These are phyloP conservation scores for Colletotrichum paranaense DNA, from an alignment of 2,329 filamentous ascomycete species.

Conservation along the genomic window DNA sequence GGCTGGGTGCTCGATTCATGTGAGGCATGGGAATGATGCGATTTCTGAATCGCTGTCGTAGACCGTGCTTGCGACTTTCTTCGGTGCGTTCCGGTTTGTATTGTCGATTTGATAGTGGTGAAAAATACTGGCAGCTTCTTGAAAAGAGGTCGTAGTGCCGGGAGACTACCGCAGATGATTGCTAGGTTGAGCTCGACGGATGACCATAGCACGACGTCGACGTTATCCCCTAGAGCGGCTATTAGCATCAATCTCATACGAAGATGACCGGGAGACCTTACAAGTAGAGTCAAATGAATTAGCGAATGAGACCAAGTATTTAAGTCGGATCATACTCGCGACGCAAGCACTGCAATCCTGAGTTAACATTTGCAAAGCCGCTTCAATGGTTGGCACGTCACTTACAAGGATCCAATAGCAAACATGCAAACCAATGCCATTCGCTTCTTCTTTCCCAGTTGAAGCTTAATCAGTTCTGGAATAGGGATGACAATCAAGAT, in stretches of 20 bases:
- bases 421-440: constrained; percentile 34
- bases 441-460: constrained; percentile 24
- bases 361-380: not conserved
- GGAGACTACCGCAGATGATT: constrained; percentile 56
- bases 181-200: constrained; percentile 46
- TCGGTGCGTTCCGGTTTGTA: not conserved
- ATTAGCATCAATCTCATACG: not conserved
- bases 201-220: constrained; percentile 46
- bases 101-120: not conserved
- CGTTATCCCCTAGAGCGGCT: constrained; percentile 39
- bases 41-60: not conserved
- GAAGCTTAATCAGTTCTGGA: constrained; percentile 30
- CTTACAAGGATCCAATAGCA: constrained; percentile 35
- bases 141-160: constrained; percentile 51
- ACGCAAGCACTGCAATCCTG: constrained; percentile 31
- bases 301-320: constrained; percentile 32
- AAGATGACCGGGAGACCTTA: not conserved
- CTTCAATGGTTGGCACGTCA: fast-evolving
- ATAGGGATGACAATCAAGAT: constrained; percentile 34
- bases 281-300: constrained; percentile 27
- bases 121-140: not conserved
- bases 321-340: constrained; percentile 35
- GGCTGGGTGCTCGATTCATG: not conserved
- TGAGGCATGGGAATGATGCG: not conserved
- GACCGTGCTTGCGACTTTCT: not conserved